Base-by-base conservation (phyloP, 306 rosid species). In the Hylodesmum podocarpum region DNA sequence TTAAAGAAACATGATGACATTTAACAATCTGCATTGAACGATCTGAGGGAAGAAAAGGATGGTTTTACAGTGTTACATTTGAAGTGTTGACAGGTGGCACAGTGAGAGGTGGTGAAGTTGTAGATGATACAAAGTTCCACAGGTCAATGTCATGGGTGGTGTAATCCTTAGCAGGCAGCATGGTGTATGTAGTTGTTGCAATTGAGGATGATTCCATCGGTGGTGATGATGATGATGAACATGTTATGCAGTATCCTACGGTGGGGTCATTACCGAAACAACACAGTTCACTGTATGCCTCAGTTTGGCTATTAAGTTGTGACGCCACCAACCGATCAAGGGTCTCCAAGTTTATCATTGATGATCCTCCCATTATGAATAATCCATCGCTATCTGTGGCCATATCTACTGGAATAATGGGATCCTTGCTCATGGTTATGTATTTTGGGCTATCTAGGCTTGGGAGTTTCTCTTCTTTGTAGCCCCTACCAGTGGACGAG, bases 241-340 rank as follows among this genome's bases (percentile, higher is more conserved):
- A n/a, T n/a, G n/a, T n/a, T n/a, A n/a, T n/a, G n/a, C n/a, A n/a
- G n/a, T n/a, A n/a, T n/a, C n/a, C n/a, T n/a, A n/a, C n/a, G 19
- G 89, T 66, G 0, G 90, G 86, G 3, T n/a, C n/a, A n/a, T n/a
- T n/a, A n/a, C n/a, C n/a, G n/a, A n/a, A n/a, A n/a, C n/a, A n/a
- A n/a, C n/a, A n/a, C n/a, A n/a, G n/a, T n/a, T n/a, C n/a, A n/a
- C n/a, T n/a, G n/a, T n/a, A n/a, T n/a, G n/a, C n/a, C n/a, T n/a
- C n/a, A n/a, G n/a, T n/a, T 75, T 88, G 90, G 78, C 85, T 87
- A 67, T 91, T 93, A 3, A 91, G 85, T 53, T 91, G 98, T 6
- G 90, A 91, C 4, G 97, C 98, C 3, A 91, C 93, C 0, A 93
- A 82, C 24, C 92, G 84, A 79, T 93, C 98, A n/a, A 93, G 80